phyloP scores from a whole-genome alignment of 305 asterid genomes.

The Solanum hybrid region DNA sequence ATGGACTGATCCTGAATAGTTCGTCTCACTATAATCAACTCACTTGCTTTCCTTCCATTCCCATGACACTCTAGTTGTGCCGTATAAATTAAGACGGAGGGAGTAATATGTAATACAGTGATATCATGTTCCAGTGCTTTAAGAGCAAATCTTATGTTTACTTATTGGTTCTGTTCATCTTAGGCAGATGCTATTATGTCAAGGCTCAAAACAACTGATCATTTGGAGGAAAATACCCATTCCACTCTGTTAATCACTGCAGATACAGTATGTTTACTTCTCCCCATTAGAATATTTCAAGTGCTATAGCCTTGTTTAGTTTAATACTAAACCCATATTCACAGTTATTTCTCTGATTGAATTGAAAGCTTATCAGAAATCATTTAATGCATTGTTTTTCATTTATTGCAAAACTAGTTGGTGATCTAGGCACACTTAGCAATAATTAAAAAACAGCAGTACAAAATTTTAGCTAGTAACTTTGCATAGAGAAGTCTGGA shows the following conservation, averaged over 20 bases:
- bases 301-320: background rate
- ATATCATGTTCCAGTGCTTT: background rate
- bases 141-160: background rate
- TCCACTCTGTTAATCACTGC: conserved; percentile 72
- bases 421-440: background rate
- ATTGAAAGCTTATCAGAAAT: background rate
- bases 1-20: background rate
- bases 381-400: background rate
- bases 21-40: background rate
- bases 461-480: background rate
- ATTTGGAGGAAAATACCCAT: conserved; percentile 23
- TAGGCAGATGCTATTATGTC: conserved; percentile 68
- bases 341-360: background rate
- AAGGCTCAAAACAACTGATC: conserved; percentile 26
- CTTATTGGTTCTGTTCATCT: conserved; percentile 8
- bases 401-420: background rate
- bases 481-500: background rate
- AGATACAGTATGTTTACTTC: conserved; percentile 55
- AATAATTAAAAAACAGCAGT: background rate
- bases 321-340: background rate
- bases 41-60: background rate
- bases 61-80: background rate
- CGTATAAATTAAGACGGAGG: background rate
- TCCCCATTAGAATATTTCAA: background rate
- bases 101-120: background rate